Base-by-base conservation (phyloP, 2,329 filamentous ascomycete genomes). In the Acrocalymma vagum region DNA sequence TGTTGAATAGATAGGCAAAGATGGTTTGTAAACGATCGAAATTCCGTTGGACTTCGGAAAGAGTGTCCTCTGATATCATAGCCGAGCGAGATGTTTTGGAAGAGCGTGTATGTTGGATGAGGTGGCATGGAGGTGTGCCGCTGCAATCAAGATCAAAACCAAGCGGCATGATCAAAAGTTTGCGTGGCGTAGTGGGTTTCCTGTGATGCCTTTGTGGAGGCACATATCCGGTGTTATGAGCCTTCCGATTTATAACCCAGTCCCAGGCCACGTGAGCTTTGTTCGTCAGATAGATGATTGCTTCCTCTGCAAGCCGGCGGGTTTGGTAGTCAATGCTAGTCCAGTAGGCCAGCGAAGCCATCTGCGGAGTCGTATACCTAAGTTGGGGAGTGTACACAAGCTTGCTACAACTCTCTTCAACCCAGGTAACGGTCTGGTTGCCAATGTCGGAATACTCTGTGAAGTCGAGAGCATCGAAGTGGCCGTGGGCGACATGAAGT, bases 351-450 rank as follows among this genome's bases (percentile, higher is more conserved):
- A 42, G 9, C 10, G 42, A 30, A 15, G 32, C 36, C 10, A 47
- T 28, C 28, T 48, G 31, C 11, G 36, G 20, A 14, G 30, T 38
- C 16, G 34, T 20, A 13, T 39, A 20, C 14, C 38, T 13, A 13
- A 42, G 30, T 16, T 48, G 49, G 6, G 59, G 60, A 7, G 50
- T 45, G 22, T 53, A 55, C 10, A 50, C 15, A 4, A 65, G 45
- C 15, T 44, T 52, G 16, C 29, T 38, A 33, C 63, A 67, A 15
- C 52, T 56, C 13, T 48, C 39, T 23, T 45, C 45, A 2, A 48
- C 44, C 62, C 62, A 67, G 2, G 46, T 38, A 20, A 58, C 47
- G 8, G 60, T 51, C 9, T 32, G 33, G 3, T 54, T 35, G 5
- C 56, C 46, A 3, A 60, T 32, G 4, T 57, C 34, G 3, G 47